Evolutionary conservation across 208 protist genomes (phyloP).

Genomic region (Acanthamoeba culbertsoni): DNA sequence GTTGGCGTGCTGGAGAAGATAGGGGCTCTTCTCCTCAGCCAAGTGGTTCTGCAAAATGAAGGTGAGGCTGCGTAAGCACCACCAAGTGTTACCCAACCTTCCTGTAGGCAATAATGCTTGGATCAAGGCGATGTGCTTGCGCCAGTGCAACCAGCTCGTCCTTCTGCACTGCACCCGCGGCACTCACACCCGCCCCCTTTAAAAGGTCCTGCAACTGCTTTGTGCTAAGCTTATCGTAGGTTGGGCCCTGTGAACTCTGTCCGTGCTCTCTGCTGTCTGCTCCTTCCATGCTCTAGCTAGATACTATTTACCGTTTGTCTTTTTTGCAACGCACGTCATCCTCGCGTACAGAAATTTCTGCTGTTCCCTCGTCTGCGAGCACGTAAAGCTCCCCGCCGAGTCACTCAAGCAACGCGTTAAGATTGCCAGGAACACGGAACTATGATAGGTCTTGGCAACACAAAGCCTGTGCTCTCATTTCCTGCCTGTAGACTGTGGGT

Average conservation of each 20-base stretch:
- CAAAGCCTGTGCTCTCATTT: too few relatives aligned
- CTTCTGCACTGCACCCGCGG: background rate
- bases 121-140: background rate
- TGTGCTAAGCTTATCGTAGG: background rate
- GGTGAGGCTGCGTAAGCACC: background rate
- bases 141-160: background rate
- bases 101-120: background rate
- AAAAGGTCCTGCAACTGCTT: background rate
- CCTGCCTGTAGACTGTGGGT: too few relatives aligned
- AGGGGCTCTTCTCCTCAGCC: conserved; percentile 59
- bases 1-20: conserved; percentile 73
- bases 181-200: background rate
- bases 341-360: too few relatives aligned
- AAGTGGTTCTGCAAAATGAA: conserved; percentile 60
- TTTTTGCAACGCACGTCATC: too few relatives aligned
- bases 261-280: background rate
- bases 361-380: background rate
- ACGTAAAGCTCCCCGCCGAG: too few relatives aligned
- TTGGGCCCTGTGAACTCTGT: too few relatives aligned
- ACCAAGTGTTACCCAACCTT: background rate
- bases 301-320: background rate
- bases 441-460: too few relatives aligned
- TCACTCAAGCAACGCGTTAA: background rate
- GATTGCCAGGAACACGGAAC: background rate
- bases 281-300: background rate